Base-by-base conservation (phyloP, 257 asterid species). In the Thymus quinquecostatus region DNA sequence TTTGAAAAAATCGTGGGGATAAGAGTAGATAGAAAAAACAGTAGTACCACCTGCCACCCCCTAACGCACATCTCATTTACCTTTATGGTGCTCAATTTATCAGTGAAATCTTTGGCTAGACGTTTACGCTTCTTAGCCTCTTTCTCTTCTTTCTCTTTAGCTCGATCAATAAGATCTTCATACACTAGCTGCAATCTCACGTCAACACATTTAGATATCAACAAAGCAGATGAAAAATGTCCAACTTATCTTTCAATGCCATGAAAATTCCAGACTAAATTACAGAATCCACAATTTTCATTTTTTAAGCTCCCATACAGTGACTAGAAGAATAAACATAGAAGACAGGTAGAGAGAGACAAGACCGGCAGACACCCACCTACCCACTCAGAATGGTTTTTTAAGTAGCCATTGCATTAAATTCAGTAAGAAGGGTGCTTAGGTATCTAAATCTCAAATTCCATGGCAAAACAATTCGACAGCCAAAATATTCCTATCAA, bases 111-210 rank as follows among this genome's bases (percentile, higher is more conserved):
- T 72, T 88, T 92, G 47, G 88, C 92, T 74, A 89, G 85, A 64
- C 96, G 96, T 81, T 87, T 93, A 36, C 87, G 95, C 85, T 89
- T 95, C 82, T 88, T 95, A 68, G 82, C 86, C 85, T 95, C 98
- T 82, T 89, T 95, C 83, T 95, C 99, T 81, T 95, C 98, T 78
- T 89, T 95, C 72, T 95, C 99, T 84, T 84, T 95, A 66, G 99
- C 97, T 78, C 97, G 89, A 76, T 88, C 98, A 53, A 92, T 80
- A 63, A 95, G 84, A 83, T 95, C 97, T 81, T 89, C 92, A 34
- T 79, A 95, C 45, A 92, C 81, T 74, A 91, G 96, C 99, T 95
- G 82, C 81, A 83, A 72, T 68, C 76, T 74, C 74, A 77, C 60
- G 75, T 49, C 40, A 67, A 64, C 48, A 74, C n/a, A 64, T 27